Conservation (phyloP, 345 rosid species). For the Anacardium occidentale region DNA sequence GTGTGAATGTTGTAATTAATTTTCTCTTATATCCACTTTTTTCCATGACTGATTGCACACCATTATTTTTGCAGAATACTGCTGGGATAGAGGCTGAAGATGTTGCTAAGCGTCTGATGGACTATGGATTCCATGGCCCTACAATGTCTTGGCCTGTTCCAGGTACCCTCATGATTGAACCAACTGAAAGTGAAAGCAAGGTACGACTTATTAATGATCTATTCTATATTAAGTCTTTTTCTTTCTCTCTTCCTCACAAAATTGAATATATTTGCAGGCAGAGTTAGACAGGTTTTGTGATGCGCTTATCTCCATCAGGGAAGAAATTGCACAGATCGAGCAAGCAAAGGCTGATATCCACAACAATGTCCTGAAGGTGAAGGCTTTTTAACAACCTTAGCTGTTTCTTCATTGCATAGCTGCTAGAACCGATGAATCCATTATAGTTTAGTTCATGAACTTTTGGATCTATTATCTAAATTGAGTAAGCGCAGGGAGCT, state of each 20-base stretch:
- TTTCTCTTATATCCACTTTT: not conserved
- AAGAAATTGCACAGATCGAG: constrained; percentile 91
- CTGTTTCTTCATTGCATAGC: not conserved
- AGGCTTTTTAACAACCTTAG: not conserved
- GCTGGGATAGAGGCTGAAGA: constrained; percentile 97
- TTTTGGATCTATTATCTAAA: constrained; percentile 14
- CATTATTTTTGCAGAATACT: constrained; percentile 52
- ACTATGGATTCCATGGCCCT: constrained; percentile 95
- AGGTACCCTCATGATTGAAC: constrained; percentile 97
- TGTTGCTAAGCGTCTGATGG: constrained; percentile 96
- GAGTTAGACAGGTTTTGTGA: constrained; percentile 96
- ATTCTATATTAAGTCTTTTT: not conserved
- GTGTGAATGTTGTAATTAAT: not conserved
- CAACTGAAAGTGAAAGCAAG: constrained; percentile 99
- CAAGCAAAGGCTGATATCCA: constrained; percentile 87
- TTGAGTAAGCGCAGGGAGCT: constrained; percentile 66
- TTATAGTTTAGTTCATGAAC: constrained; percentile 9
- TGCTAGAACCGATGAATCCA: not conserved
- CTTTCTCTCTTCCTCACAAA: constrained; percentile 9
- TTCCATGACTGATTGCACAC: constrained; percentile 9
- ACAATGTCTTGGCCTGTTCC: constrained; percentile 99
- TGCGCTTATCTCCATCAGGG: constrained; percentile 91
- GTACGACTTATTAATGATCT: constrained; percentile 31
- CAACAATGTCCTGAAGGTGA: constrained; percentile 94
- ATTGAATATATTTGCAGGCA: constrained; percentile 57